Base-by-base conservation (phyloP, 371 early-diverging fungal genomes). In the Lichtheimia ornata region DNA sequence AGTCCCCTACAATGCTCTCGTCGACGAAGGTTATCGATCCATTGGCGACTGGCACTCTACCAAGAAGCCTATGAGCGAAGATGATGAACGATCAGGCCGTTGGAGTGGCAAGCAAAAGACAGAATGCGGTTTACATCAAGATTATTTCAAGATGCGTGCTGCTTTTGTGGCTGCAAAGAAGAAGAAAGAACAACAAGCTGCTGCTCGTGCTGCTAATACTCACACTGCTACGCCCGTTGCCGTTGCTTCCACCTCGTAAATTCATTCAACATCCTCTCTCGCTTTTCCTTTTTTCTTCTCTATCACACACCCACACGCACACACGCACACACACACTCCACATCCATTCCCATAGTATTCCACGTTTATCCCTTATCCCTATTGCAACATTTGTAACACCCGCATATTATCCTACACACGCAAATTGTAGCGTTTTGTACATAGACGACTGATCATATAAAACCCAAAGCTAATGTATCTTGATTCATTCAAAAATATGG, bases 21-120 rank as follows among this genome's bases (percentile, higher is more conserved):
- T 92, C 44, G 96, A 97, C 65, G 85, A 90, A 70, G 95, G 95
- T 3, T 97, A 95, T 76, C 89, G 91, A 59, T 91, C 91, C n/a
- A 86, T 97, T 58, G 97, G 97, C 40, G 97, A 97, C 74, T 89
- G 87, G 84, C 97, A 97, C 69, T 91, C 91, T 40, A 97, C 96
- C n/a, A 77, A 81, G 51, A 88, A 92, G 24, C 77, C 85, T 45
- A 73, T 81, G 11, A 79, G 73, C 45, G 77, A 62, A 22, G 82
- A 83, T 6, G 87, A 87, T 54, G 97, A 97, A 73, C 87, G 97
- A 5, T 88, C 86, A n/a, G 97, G 97, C 9, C 86, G 97, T 44
- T 97, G 95, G 95, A 76, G 82, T 58, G 94, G 93, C n/a, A 79
- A 88, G 61, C 84, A 88, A 62, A 95, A 96, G 83, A 87, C 91